Evolutionary conservation across 345 rosid species (phyloP).

Genomic region (Hirschfeldia incana): DNA sequence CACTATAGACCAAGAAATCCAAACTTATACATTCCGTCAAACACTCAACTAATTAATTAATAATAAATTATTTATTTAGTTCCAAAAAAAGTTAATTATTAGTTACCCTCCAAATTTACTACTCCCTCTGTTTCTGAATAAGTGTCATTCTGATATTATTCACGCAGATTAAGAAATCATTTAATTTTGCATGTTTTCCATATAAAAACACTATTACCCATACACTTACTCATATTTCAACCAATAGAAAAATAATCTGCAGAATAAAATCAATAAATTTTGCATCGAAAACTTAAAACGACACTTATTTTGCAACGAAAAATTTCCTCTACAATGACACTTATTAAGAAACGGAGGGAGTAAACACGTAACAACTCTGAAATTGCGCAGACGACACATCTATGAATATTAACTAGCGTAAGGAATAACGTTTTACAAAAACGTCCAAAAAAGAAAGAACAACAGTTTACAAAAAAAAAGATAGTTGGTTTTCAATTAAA

Average conservation of each 20-base stretch:
- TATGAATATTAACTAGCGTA: neutral
- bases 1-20: slow-evolving; percentile 22
- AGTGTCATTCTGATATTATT: no score
- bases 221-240: no score
- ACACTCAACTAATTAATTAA: neutral
- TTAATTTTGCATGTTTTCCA: no score
- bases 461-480: neutral
- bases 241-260: no score
- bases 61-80: neutral
- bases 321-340: no score
- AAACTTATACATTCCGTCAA: slow-evolving; percentile 8
- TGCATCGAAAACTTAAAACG: no score
- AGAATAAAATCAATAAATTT: no score
- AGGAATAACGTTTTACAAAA: neutral
- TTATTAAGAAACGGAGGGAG: no score
- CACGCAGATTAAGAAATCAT: no score
- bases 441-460: neutral
- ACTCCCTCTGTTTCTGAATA: no score
- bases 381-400: neutral
- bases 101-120: neutral
- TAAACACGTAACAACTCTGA: neutral
- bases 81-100: neutral
- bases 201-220: no score
- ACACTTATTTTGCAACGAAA: no score
- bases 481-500: neutral